A percentile compares a stretch with the other conserved stretches of the same genome.
Conservation (phyloP, 805 yeast genomes). For the Danielia reshetovae region DNA sequence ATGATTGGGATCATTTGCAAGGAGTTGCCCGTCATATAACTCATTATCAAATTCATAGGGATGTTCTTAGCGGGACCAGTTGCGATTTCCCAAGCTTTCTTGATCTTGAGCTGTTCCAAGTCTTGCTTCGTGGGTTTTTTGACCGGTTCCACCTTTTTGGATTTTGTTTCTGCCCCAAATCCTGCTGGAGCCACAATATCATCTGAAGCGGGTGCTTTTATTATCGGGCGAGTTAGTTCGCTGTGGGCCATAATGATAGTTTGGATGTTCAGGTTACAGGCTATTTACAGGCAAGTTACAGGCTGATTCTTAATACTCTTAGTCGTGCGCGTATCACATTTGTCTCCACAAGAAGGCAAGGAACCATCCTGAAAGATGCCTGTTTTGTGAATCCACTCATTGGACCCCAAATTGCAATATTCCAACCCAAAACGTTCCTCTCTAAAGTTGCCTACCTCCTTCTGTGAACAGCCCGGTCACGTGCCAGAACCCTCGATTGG, state of each 20-base stretch:
- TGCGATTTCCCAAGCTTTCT: conserved; percentile 87
- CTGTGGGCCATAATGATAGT: conserved; percentile 8
- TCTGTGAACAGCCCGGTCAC: no score
- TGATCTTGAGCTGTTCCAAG: conserved; percentile 40
- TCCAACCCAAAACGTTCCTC: no score
- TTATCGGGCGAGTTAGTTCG: conserved; percentile 12
- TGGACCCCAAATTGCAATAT: no score
- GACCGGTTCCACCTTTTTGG: conserved; percentile 1
- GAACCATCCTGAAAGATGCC: no score
- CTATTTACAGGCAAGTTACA: no score
- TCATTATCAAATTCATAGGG: conserved; percentile 90
- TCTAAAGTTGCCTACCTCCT: no score
- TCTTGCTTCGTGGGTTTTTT: conserved; percentile 18
- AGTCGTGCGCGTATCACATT: no score
- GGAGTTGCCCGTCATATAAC: conserved; percentile 88
- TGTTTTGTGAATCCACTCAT: no score
- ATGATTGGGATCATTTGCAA: conserved; percentile 87
- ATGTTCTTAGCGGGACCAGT: conserved; percentile 72
- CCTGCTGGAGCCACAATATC: conserved; percentile 19
- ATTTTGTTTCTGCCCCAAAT: conserved; percentile 8
- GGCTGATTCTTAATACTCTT: no score
- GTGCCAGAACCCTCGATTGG: no score
- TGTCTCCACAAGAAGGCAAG: no score
- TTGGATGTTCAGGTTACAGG: no score
- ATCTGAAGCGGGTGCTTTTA: conserved; percentile 4